A percentile compares a stretch with the other conserved stretches of the same genome.
Evolutionary conservation across 2,329 filamentous ascomycete genomes (phyloP).

Genomic region (Zopfia rhizophila): DNA sequence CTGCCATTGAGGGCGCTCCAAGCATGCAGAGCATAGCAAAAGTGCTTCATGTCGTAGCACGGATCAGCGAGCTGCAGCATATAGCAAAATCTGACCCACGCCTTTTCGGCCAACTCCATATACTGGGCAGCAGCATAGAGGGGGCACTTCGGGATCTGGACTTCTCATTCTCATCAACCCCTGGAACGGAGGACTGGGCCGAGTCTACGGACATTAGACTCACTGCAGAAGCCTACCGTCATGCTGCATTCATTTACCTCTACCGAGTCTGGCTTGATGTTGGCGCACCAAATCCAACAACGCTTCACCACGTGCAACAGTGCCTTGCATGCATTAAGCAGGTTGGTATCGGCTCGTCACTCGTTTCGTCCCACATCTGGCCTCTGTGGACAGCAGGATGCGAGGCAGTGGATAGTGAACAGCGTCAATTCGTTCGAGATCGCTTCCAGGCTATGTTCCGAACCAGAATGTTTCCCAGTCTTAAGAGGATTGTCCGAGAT

Average conservation of each 20-base stretch:
- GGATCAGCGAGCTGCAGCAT: conserved; percentile 32
- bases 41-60: conserved; percentile 38
- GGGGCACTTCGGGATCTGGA: conserved; percentile 30
- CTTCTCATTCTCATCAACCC: conserved; percentile 9
- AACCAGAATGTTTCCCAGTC: conserved; percentile 35
- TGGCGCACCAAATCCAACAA: conserved; percentile 43
- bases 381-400: conserved; percentile 46
- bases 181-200: background rate
- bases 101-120: conserved; percentile 31
- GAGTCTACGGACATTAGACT: conserved; percentile 23
- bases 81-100: conserved; percentile 20
- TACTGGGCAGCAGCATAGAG: conserved; percentile 30
- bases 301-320: conserved; percentile 37
- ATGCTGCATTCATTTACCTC: conserved; percentile 47
- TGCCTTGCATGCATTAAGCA: conserved; percentile 32
- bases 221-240: conserved; percentile 43
- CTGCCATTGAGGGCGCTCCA: conserved; percentile 34
- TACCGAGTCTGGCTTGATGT: conserved; percentile 45
- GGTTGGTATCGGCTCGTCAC: conserved; percentile 31
- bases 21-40: conserved; percentile 37
- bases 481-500: conserved; percentile 39
- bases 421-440: conserved; percentile 38
- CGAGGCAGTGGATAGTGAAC: conserved; percentile 31
- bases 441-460: conserved; percentile 38
- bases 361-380: conserved; percentile 43